Evolutionary conservation across 2,329 filamentous ascomycete genomes (phyloP), one percentile per base, ranked within the genome.

Genomic region (Stemphylium vesicarium): DNA sequence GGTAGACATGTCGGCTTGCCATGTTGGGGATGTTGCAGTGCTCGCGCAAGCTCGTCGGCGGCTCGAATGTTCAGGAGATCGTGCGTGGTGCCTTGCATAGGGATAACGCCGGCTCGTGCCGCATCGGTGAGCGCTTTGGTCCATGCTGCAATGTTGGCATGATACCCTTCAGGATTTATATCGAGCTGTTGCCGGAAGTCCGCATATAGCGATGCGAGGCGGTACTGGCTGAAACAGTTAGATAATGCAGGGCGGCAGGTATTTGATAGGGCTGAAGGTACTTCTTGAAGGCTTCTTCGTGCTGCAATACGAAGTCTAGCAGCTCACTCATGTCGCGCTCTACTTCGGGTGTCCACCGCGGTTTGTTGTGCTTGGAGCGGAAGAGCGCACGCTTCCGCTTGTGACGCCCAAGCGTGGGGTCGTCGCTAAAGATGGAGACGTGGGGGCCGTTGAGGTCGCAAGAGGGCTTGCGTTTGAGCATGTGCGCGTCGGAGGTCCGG

Each of bases 141-240:
- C 92, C 92, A 96, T 47, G 91, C 90, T 6, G 83, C 78, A 37
- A 91, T 81, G 73, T 96, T 96, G 38, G 92, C 91, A 16, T 82
- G 79, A 78, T 92, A 96, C 67, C 91, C 92, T 73, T 96, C 91
- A 1, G 92, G 91, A 70, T 96, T 96, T 18, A 90, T 85, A 35
- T 84, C 85, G 66, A 84, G 84, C 64, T 94, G 91, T 4, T 85
- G 77, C 33, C 86, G 82, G 71, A 96, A 96, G 74, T 96, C 92
- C 42, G 92, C 93, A 78, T 96, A 96, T 40, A 96, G 86, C 4
- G 92, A 93, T 11, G 91, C 88, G 11, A 96, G 82, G 44, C 92
- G 90, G 60, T 88, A 84, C 78, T 88, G 92, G 62, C 73, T 75
- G 59, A 37, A 13, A 18, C 15, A 41, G 50, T 68, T 50, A 67